These are phyloP conservation scores for Porosira glacialis DNA, from an alignment of 352 stramenopile genomes.

Conservation along the genomic window DNA sequence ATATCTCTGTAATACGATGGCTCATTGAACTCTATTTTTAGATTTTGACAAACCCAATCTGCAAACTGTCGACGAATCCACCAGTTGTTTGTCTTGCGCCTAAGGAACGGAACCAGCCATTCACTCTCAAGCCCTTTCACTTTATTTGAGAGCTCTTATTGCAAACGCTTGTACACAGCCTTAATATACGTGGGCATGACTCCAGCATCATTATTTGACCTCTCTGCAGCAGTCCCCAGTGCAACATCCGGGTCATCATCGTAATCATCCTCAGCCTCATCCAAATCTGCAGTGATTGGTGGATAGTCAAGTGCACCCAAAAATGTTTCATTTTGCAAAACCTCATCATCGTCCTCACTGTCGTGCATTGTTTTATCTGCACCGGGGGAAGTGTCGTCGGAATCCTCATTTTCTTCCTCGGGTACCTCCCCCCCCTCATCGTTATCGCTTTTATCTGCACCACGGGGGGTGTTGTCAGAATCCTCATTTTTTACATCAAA, in stretches of 20 bases:
- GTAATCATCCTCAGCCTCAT: no score
- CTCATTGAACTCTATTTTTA: not conserved
- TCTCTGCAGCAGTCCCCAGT: no score
- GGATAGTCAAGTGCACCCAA: no score
- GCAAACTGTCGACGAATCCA: not conserved
- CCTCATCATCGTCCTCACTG: not conserved
- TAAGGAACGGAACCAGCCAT: not conserved
- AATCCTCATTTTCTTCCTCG: not conserved
- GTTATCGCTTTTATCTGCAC: not conserved
- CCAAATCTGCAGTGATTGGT: no score
- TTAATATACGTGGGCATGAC: not conserved
- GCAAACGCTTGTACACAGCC: not conserved
- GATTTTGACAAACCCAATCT: not conserved
- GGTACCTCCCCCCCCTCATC: not conserved
- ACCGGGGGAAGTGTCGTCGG: not conserved
- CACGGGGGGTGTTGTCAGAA: not conserved
- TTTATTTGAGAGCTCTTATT: not conserved
- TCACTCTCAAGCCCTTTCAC: not conserved
- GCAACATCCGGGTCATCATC: no score
- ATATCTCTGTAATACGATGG: constrained; percentile 44
- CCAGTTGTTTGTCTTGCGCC: not conserved
- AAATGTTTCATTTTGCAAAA: no score
- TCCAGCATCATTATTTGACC: not conserved
- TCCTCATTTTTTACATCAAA: not conserved
- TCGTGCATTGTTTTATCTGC: not conserved